phyloP scores from a whole-genome alignment of 208 protist genomes.

The Novymonas esmeraldas region DNA sequence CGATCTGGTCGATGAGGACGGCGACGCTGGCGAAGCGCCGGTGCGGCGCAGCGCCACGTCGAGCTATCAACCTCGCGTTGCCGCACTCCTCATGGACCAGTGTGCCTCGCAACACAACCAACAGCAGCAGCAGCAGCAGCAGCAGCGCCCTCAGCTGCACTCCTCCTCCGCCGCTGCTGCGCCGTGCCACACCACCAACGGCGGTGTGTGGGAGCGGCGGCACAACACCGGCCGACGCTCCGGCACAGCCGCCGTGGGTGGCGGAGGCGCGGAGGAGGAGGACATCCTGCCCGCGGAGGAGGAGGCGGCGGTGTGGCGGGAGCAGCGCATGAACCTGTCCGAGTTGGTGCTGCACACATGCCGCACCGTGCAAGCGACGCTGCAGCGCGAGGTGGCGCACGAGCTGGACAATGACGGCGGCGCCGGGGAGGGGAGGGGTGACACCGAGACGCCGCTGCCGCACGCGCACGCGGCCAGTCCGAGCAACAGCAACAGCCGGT shows the following conservation, averaged over 20 bases:
- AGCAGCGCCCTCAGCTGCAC: slow-evolving; percentile 4
- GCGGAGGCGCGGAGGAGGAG: slow-evolving; percentile 21
- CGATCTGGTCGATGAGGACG: not conserved
- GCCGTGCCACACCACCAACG: too few relatives aligned
- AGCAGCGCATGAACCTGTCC: slow-evolving; percentile 40
- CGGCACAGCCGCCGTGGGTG: slow-evolving; percentile 2
- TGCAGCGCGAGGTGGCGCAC: slow-evolving; percentile 14
- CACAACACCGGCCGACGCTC: not conserved
- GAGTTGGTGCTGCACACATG: slow-evolving; percentile 59
- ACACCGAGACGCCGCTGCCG: not conserved
- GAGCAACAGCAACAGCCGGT: slow-evolving; percentile 1
- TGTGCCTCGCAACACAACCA: slow-evolving; percentile 26
- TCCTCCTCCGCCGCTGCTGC: too few relatives aligned
- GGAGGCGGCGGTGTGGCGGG: slow-evolving; percentile 28
- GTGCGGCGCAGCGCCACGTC: not conserved
- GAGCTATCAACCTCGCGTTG: slow-evolving; percentile 3
- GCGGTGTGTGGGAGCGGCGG: not conserved
- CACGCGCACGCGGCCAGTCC: not conserved
- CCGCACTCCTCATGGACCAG: slow-evolving; percentile 8
- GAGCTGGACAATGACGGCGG: slow-evolving; percentile 7
- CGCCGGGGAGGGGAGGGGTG: not conserved
- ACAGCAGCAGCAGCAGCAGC: slow-evolving; percentile 15
- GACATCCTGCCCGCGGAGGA: slow-evolving; percentile 25
- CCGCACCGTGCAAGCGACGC: slow-evolving; percentile 16
- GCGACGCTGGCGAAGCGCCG: not conserved